A percentile compares a stretch with the other conserved stretches of the same genome.
phyloP scores from a whole-genome alignment of 495 filamentous ascomycete genomes.

The Staphylotrichum tortipilum region DNA sequence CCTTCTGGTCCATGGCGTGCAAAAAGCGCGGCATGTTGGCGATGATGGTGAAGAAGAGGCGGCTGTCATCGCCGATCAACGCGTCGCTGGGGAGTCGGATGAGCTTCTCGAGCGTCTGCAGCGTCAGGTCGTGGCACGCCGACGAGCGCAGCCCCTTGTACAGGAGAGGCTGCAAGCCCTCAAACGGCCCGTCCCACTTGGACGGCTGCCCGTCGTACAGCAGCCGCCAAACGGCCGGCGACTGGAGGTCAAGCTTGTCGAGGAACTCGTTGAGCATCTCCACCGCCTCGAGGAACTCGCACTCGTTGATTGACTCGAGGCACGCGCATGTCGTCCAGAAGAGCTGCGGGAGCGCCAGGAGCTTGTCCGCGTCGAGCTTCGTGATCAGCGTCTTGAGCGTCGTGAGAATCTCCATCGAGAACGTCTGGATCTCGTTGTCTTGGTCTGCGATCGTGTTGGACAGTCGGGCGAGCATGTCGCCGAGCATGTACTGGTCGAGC shows the following conservation, averaged over 20 bases:
- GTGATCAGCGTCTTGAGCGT: constrained; percentile 84
- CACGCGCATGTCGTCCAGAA: constrained; percentile 98
- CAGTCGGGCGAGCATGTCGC: constrained; percentile 87
- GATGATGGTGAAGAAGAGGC: constrained; percentile 73
- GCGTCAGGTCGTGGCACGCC: constrained; percentile 61
- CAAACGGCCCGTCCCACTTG: constrained; percentile 84
- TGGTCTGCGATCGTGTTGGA: constrained; percentile 96
- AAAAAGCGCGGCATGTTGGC: constrained; percentile 89
- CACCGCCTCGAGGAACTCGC: constrained; percentile 83
- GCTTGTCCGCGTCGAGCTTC: constrained; percentile 67
- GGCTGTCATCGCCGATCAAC: constrained; percentile 70
- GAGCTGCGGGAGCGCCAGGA: constrained; percentile 80
- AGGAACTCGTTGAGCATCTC: constrained; percentile 87
- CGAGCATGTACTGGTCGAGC: constrained; percentile 84
- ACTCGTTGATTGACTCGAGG: constrained; percentile 88
- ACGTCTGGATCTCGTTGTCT: constrained; percentile 82
- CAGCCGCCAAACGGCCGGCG: constrained; percentile 54
- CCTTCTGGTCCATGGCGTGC: constrained; percentile 60
- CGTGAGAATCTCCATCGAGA: constrained; percentile 94
- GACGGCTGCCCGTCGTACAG: constrained; percentile 70
- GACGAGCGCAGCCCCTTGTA: constrained; percentile 93
- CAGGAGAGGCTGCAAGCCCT: constrained; percentile 74
- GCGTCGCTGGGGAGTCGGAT: constrained; percentile 70
- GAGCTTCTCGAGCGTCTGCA: constrained; percentile 70
- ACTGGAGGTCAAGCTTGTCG: constrained; percentile 70